Base-by-base conservation (phyloP, 768 basidiomycete species). In the Baorangia bicolor region DNA sequence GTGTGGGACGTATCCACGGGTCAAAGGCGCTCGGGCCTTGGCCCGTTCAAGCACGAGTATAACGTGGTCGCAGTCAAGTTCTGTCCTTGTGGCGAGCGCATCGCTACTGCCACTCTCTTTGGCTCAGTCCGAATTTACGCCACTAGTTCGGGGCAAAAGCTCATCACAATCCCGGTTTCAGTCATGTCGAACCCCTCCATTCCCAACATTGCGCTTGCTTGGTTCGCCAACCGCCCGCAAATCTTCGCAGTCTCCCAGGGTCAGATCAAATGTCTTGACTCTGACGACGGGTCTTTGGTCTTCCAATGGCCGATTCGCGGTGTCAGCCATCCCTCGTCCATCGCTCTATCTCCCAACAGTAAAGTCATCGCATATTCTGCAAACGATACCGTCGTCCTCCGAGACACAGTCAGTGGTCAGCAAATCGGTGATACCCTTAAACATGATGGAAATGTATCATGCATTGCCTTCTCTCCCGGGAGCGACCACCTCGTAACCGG, bases 71-170 rank as follows among this genome's bases (percentile, higher is more conserved):
- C 53, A 12, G 62, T 63, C 48, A 63, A 51, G 41, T 63, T 63
- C 16, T 63, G 62, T 53, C 62, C 53, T 14, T 63, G 62, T 27
- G 57, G 61, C 41, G 23, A 44, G 27, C 62, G 62, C 21, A 34
- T 63, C 20, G 62, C 57, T 21, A 63, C 57, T 2, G 62, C 61
- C 41, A 63, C 62, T 12, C 62, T 63, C 20, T 63, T 53, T 55
- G 62, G 62, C 18, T 63, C 62, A 2, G 40, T 63, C 28, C 61
- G 61, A 8, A 63, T 63, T 21, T 59, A 42, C 30, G 40, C 51
- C 34, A 25, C 41, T 10, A 34, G 11, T 4, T 53, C 57, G 3
- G 54, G 57, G 10, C 16, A 63, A 33, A 63, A 63, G 27, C 44
- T 63, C 9, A 14, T 59, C 40, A 56, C 61, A 23, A 63, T 63